These are phyloP conservation scores for Cenchrus americanus DNA, from an alignment of 176 grass and related monocot genomes.

Conservation along the genomic window DNA sequence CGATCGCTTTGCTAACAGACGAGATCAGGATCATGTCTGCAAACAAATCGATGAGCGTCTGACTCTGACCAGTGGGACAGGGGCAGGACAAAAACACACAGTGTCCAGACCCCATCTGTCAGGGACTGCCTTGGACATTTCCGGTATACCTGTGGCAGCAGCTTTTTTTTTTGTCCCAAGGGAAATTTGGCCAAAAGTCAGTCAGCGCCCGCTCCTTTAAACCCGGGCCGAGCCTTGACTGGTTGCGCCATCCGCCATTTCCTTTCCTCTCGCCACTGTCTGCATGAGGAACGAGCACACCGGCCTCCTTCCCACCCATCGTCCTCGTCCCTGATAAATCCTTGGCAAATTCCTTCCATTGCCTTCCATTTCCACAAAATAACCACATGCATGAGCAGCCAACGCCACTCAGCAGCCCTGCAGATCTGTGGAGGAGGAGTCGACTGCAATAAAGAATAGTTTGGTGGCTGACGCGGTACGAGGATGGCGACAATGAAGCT, in stretches of 20 bases:
- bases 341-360: background rate
- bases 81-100: background rate
- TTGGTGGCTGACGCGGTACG: background rate
- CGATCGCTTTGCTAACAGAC: background rate
- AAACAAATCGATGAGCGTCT: background rate
- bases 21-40: background rate
- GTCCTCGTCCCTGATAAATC: background rate
- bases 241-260: background rate
- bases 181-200: no score
- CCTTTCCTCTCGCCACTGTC: background rate
- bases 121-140: background rate
- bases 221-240: slow-evolving; percentile 50
- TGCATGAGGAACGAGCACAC: slow-evolving; percentile 15
- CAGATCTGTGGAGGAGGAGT: background rate
- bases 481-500: slow-evolving; percentile 72
- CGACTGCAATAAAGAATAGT: background rate
- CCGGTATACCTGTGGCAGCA: no score
- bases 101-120: background rate
- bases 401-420: background rate
- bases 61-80: background rate
- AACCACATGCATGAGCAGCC: background rate
- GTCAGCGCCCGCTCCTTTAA: slow-evolving; percentile 27
- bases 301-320: background rate
- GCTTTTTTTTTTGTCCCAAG: background rate
- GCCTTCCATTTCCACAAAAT: slow-evolving; percentile 33